These are phyloP conservation scores for Bimuria novae-zelandiae DNA, from an alignment of 2,329 filamentous ascomycete species.

Conservation along the genomic window DNA sequence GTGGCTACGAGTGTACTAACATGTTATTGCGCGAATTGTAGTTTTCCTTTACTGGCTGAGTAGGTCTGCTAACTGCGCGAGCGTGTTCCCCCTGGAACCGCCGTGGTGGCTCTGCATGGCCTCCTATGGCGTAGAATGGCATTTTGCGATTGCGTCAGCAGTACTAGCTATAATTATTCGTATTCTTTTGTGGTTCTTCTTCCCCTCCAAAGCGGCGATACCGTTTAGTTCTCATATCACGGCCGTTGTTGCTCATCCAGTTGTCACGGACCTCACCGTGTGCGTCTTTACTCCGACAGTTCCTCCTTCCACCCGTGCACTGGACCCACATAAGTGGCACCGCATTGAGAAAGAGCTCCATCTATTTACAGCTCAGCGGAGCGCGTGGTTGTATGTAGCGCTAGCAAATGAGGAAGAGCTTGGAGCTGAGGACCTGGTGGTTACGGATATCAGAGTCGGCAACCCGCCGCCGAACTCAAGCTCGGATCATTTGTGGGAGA, in stretches of 20 bases:
- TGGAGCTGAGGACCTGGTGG: conserved; percentile 69
- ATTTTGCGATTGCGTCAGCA: too few relatives aligned
- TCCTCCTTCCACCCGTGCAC: conserved; percentile 27
- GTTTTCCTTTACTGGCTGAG: too few relatives aligned
- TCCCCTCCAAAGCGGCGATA: too few relatives aligned
- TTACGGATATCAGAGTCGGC: conserved; percentile 78
- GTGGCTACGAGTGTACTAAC: too few relatives aligned
- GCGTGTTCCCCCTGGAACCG: too few relatives aligned
- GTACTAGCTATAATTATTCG: too few relatives aligned
- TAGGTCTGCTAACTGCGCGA: too few relatives aligned
- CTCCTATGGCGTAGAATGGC: too few relatives aligned
- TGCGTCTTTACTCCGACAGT: conserved; percentile 22
- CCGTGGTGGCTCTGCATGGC: too few relatives aligned
- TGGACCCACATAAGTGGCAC: conserved; percentile 27
- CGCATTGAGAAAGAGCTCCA: conserved; percentile 23
- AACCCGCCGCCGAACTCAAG: conserved; percentile 65
- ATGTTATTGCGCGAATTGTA: too few relatives aligned
- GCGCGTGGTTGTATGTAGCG: conserved; percentile 19
- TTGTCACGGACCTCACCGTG: conserved; percentile 43
- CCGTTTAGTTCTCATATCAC: too few relatives aligned
- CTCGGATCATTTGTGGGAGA: conserved; percentile 71
- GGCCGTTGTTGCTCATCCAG: background rate
- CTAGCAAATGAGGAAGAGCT: conserved; percentile 69
- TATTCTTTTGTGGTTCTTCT: too few relatives aligned
- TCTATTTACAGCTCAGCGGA: conserved; percentile 14